Evolutionary conservation across 495 filamentous ascomycete genomes (phyloP), one percentile per base, ranked within the genome.

Genomic region (Aspergillus steynii): DNA sequence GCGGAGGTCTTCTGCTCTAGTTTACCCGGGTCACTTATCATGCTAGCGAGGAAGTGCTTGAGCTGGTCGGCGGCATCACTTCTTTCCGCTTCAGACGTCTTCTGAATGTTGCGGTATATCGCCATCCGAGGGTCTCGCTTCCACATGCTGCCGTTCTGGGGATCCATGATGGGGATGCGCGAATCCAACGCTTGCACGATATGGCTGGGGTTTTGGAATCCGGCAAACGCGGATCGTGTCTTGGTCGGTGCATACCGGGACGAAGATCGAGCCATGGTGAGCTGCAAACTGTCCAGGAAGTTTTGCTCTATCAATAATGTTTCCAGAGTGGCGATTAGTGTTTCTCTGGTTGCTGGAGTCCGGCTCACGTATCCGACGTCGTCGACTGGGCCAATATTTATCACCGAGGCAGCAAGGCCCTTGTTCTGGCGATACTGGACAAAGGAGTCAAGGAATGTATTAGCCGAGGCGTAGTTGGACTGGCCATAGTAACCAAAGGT

Each of bases 391-490:
- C 75, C 73, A 31, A 80, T 58, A 31, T 76, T 60, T 29, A 80
- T 61, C 4, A 61, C 29, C 15, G 59, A 65, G 14, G 72, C 75
- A 0, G 68, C 58, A 3, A 76, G 69, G 4, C 71, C 71, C 20
- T 61, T 63, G 0, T 14, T 5, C 5, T 56, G 67, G 0, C 75
- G 69, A 47, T 76, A 76, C 2, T 52, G 59, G 1, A 66, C 65
- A 32, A 83, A 73, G 5, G 73, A 63, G 27, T 81, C 73, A 48
- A 76, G 50, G 61, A 69, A 78, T 14, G 65, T 66, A 53, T 76
- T 74, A 1, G 67, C 76, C 4, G 71, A 70, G 1, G 71, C 67
- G 61, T 82, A 83, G 64, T 77, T 79, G 9, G 42, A 25, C 34
- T 72, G 67, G 4, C 67, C 64, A 4, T 47, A 12, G 1, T 53